phyloP scores from a whole-genome alignment of 1,284 basidiomycete genomes.

The Ustilago tritici region DNA sequence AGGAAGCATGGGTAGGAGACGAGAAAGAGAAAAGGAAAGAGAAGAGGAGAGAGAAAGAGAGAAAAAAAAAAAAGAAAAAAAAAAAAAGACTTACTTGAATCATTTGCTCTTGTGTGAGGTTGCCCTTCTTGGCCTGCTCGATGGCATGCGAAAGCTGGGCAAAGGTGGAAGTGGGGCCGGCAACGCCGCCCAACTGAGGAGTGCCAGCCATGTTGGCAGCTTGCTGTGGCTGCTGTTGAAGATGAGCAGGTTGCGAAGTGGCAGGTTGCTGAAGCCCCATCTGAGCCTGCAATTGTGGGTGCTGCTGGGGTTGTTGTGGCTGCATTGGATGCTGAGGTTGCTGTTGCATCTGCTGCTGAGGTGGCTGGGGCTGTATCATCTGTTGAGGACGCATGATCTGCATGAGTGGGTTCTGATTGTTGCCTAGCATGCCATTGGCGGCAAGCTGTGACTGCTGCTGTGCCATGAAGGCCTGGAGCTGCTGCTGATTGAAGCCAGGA shows the following conservation, averaged over 20 bases:
- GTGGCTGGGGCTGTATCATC: constrained; percentile 28
- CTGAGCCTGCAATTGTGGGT: constrained; percentile 31
- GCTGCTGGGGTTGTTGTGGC: constrained; percentile 35
- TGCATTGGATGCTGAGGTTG: constrained; percentile 23
- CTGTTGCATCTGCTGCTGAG: constrained; percentile 41
- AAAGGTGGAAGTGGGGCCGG: constrained; percentile 36
- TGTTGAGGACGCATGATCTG: constrained; percentile 42
- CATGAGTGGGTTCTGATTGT: constrained; percentile 41
- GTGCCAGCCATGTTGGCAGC: constrained; percentile 22
- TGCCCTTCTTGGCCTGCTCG: constrained; percentile 54
- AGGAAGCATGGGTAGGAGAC: too few relatives aligned
- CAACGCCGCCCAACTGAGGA: constrained; percentile 23
- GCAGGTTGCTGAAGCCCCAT: constrained; percentile 30
- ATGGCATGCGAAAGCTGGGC: constrained; percentile 52
- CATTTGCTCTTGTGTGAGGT: constrained; percentile 52
- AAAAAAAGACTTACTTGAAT: constrained; percentile 34
- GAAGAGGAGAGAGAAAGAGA: constrained; percentile 5
- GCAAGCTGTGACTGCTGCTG: constrained; percentile 49
- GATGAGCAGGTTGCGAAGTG: constrained; percentile 36
- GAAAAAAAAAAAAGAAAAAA: not conserved
- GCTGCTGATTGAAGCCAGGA: constrained; percentile 51
- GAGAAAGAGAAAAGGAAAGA: not conserved
- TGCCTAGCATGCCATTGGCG: constrained; percentile 35
- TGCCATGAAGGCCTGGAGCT: constrained; percentile 45
- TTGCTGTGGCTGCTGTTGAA: constrained; percentile 43